phyloP scores from a whole-genome alignment of 108 stramenopile species.

The Chaetoceros muelleri region DNA sequence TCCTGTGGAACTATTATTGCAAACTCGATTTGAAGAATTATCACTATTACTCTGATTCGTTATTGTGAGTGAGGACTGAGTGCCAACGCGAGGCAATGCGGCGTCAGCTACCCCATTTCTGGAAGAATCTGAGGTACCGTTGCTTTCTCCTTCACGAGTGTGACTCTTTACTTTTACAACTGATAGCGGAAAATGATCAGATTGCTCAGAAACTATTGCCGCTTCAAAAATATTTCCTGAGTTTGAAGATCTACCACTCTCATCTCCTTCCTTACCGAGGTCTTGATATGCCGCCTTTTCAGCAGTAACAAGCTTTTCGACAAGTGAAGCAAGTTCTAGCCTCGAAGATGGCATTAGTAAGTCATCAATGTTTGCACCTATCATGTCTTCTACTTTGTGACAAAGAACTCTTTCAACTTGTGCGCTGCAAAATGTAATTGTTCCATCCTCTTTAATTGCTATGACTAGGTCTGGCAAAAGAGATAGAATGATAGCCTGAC shows the following conservation, averaged over 20 bases:
- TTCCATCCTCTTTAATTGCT: constrained; percentile 39
- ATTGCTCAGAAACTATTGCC: constrained; percentile 3
- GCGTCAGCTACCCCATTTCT: neutral
- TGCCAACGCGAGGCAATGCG: neutral
- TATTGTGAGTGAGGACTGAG: neutral
- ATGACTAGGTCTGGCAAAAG: constrained; percentile 75
- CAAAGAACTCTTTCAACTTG: constrained; percentile 63
- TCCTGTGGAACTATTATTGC: neutral
- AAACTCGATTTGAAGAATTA: neutral
- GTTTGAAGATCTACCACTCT: constrained; percentile 2
- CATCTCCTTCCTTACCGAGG: constrained; percentile 1
- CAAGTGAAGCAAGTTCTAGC: constrained; percentile 32
- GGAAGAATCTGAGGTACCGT: neutral
- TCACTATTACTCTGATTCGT: neutral
- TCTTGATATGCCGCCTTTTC: constrained; percentile 10
- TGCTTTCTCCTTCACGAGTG: neutral
- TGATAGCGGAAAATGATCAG: constrained; percentile 1
- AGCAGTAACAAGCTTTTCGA: constrained; percentile 31
- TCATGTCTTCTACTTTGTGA: constrained; percentile 41
- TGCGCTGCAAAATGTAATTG: constrained; percentile 72
- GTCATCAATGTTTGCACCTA: constrained; percentile 47
- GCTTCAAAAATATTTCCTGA: neutral
- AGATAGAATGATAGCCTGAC: constrained; percentile 68
- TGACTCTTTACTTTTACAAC: constrained; percentile 2
- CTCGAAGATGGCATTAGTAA: constrained; percentile 52